Percentiles rank a stretch among this genome's conserved stretches.
phyloP scores from a whole-genome alignment of 2,329 filamentous ascomycete species.

The Arthrobotrys sphaeroides region DNA sequence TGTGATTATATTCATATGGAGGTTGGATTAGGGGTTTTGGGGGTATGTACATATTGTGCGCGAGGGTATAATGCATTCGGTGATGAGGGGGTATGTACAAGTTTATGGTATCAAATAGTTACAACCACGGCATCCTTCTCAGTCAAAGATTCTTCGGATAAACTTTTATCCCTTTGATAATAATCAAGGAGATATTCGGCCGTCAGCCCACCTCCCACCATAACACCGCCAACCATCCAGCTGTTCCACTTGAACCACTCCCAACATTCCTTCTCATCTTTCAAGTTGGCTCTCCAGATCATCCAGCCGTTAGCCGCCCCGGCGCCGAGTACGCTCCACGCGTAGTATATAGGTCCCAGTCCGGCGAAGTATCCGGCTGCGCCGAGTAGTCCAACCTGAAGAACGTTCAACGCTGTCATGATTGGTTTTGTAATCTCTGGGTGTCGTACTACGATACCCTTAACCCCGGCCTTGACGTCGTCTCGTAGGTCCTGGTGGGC shows the following conservation, averaged over 20 bases:
- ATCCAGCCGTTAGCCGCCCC: slow-evolving; percentile 71
- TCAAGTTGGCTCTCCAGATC: slow-evolving; percentile 74
- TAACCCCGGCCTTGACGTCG: slow-evolving; percentile 85
- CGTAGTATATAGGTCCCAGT: slow-evolving; percentile 75
- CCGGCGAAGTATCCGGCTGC: slow-evolving; percentile 74
- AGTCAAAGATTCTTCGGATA: not conserved
- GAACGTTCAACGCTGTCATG: slow-evolving; percentile 73
- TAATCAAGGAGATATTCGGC: slow-evolving; percentile 55
- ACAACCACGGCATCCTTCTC: not conserved
- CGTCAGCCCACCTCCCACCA: slow-evolving; percentile 57
- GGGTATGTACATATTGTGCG: no score
- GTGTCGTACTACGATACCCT: slow-evolving; percentile 84
- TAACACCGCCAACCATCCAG: slow-evolving; percentile 57
- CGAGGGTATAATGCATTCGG: not conserved
- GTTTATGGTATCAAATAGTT: not conserved
- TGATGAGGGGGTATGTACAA: not conserved
- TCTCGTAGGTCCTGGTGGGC: slow-evolving; percentile 91
- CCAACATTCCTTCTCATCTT: slow-evolving; percentile 75
- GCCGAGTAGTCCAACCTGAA: slow-evolving; percentile 75
- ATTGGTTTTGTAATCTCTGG: slow-evolving; percentile 80
- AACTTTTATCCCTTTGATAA: not conserved
- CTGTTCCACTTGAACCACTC: slow-evolving; percentile 71
- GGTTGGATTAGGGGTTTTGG: not conserved
- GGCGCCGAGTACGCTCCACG: slow-evolving; percentile 74
- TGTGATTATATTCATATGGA: not conserved